phyloP scores from a whole-genome alignment of 2,329 filamentous ascomycete genomes.

The Knufia petricola region DNA sequence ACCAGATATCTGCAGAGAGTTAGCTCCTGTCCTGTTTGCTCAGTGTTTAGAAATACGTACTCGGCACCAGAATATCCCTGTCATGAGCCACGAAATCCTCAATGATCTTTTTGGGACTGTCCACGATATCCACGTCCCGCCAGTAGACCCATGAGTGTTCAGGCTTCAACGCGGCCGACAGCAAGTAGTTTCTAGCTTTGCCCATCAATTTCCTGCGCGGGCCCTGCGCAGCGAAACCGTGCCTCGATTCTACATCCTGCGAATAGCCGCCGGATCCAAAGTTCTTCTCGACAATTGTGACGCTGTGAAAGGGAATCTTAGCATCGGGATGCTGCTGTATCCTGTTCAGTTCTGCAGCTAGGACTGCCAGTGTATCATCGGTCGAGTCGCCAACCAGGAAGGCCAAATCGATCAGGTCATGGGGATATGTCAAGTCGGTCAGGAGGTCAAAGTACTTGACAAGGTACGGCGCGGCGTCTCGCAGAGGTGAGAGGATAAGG shows the following conservation, averaged over 20 bases:
- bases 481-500: constrained; percentile 83
- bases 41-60: constrained; percentile 50
- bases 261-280: constrained; percentile 61
- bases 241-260: constrained; percentile 72
- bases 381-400: constrained; percentile 88
- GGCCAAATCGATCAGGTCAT: constrained; percentile 86
- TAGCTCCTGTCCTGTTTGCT: constrained; percentile 14
- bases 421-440: constrained; percentile 81
- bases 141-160: constrained; percentile 99
- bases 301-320: constrained; percentile 75
- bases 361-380: constrained; percentile 82
- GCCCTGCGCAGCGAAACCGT: constrained; percentile 78
- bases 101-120: constrained; percentile 76
- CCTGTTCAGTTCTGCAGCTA: constrained; percentile 75
- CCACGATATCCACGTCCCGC: constrained; percentile 92
- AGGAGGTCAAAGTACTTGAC: constrained; percentile 90
- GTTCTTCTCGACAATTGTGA: constrained; percentile 79
- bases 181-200: constrained; percentile 80
- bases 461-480: constrained; percentile 75
- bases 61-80: constrained; percentile 85
- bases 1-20: constrained; percentile 71
- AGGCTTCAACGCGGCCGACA: constrained; percentile 72
- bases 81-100: constrained; percentile 95
- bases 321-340: constrained; percentile 70
- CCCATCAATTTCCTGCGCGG: constrained; percentile 86